Base-by-base conservation (phyloP, 768 basidiomycete species). In the Suillus brevipes region DNA sequence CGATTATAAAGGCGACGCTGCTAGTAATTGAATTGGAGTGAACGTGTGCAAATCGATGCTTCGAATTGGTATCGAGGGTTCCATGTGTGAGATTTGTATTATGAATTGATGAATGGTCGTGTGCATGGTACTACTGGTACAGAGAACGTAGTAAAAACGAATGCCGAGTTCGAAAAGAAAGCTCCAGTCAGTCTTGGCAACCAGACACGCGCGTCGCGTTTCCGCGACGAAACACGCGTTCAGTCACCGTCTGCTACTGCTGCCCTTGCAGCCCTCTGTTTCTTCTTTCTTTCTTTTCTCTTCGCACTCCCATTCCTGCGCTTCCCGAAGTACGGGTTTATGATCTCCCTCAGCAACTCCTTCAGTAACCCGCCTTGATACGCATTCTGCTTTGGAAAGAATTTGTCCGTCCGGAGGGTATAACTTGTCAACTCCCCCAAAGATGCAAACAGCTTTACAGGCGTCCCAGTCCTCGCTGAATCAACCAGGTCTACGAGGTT, bases 401-500 rank as follows among this genome's bases (percentile, higher is more conserved):
- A 69, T 43, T 68, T 72, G 6, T 23, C 13, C 13, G 58, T 8
- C 25, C 4, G 16, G 14, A 28, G 62, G 0, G 75, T 78, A 40
- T 78, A 77, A 4, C 7, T 1, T 7, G 63, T 69, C 1, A 79
- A 72, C 12, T 70, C 64, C 0, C 38, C 55, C 38, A 74, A 66
- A 0, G 70, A 67, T 13, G 36, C 3, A 65, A 79, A 80, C 8
- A 45, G 47, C 2, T 16, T 53, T 1, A 78, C 71, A 4, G 64
- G 63, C 0, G 50, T 31, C 4, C 70, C 65, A 1, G 65, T 66
- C 23, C 68, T 64, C 1, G 38, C 64, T 0, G 69, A 60, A n/a
- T 76, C 66, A 20, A 79, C 56, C 37, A 79, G 70, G 52, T 79
- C 75, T 20, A 75, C 68, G 10, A 78, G 67, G 47, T 80, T 77